A percentile compares a stretch with the other conserved stretches of the same genome.
These are phyloP conservation scores for Lentinula guzmanii DNA, from an alignment of 768 basidiomycete genomes.

Conservation along the genomic window DNA sequence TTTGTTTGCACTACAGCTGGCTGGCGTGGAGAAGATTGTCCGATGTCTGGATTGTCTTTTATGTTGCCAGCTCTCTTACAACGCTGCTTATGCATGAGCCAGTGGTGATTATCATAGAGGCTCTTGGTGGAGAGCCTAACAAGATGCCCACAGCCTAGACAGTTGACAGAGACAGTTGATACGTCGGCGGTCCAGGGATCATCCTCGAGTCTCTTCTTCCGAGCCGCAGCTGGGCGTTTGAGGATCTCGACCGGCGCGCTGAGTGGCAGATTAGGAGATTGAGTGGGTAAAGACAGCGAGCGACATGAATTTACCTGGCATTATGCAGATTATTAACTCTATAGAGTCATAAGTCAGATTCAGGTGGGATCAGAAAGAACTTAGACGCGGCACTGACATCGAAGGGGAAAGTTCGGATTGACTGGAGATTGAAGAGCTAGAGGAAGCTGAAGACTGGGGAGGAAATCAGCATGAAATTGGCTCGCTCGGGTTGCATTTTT, in stretches of 20 bases:
- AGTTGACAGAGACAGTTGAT: conserved; percentile 45
- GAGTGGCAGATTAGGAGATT: not conserved
- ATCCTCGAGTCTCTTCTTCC: conserved; percentile 45
- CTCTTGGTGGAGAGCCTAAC: conserved; percentile 69
- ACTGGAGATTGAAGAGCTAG: not conserved
- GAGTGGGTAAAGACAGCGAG: not conserved
- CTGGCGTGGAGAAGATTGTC: not conserved
- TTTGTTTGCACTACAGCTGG: not conserved
- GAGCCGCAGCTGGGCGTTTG: conserved; percentile 14
- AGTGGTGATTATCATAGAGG: conserved; percentile 61
- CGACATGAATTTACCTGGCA: not conserved
- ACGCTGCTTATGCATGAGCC: conserved; percentile 56
- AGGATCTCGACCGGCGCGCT: not conserved
- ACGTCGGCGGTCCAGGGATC: conserved; percentile 50
- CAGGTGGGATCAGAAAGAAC: not conserved
- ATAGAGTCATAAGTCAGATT: not conserved
- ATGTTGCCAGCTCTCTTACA: conserved; percentile 37
- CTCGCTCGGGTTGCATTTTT: not conserved
- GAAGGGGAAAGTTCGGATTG: not conserved
- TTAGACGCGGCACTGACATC: not conserved
- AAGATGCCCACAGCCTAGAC: conserved; percentile 44
- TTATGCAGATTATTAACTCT: not conserved
- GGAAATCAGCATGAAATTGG: not conserved
- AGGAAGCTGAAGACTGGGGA: not conserved
- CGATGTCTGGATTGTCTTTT: conserved; percentile 13